Conservation (phyloP, 73 alveolate species). For the Paramecium octaurelia region DNA sequence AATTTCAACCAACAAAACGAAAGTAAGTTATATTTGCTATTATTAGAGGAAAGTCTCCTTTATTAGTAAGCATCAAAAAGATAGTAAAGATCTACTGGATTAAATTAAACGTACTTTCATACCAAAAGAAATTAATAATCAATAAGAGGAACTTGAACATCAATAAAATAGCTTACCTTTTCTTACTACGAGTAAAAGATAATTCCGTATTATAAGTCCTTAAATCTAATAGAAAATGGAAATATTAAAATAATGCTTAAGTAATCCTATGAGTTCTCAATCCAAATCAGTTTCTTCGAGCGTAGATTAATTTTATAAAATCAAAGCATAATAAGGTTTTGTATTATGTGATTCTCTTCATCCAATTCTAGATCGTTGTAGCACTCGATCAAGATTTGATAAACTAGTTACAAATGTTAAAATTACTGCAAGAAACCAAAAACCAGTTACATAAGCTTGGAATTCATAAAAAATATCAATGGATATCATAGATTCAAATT, state of each 20-base stretch:
- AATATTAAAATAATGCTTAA: background rate
- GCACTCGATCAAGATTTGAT: background rate
- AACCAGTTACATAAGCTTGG: background rate
- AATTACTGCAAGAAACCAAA: background rate
- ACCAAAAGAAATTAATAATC: background rate
- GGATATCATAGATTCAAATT: background rate
- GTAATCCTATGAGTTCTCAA: background rate
- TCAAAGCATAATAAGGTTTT: background rate
- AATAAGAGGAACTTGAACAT: background rate
- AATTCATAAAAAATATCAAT: background rate
- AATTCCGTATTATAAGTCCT: background rate
- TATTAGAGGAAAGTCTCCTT: background rate
- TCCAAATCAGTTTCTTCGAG: background rate
- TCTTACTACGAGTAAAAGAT: background rate
- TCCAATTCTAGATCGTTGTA: background rate
- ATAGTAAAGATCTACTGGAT: background rate
- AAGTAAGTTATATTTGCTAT: background rate
- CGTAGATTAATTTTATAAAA: background rate
- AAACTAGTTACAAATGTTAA: background rate
- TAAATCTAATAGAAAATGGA: background rate
- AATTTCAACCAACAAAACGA: constrained; percentile 12
- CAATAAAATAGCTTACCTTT: background rate
- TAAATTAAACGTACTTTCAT: background rate
- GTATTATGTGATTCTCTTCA: background rate
- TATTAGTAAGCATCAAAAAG: background rate